Evolutionary conservation across 805 yeast genomes (phyloP), one percentile per base, ranked within the genome.

Genomic region (Huiozyma sinensis): DNA sequence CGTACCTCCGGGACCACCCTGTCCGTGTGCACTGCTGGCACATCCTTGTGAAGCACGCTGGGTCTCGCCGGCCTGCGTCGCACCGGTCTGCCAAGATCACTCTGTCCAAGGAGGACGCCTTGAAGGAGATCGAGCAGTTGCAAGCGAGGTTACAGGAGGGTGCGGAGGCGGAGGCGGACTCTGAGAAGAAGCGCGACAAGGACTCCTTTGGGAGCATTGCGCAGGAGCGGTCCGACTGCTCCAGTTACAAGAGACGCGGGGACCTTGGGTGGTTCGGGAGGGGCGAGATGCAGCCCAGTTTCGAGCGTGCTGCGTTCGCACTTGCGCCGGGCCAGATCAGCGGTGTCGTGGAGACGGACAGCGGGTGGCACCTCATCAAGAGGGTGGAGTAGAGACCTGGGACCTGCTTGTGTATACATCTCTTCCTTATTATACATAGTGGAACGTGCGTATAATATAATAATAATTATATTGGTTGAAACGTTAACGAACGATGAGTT

Each of bases 221-320:
- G 0, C 60, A 69, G 33, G 78, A 87, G 2, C 92, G 86, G 60
- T 81, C 94, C 49, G 98, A 90, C 60, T 88, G 97, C 63, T 76
- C 84, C 12, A 82, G 94, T 8, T 94, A 83, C 55, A 69, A 82
- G 39, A 79, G 84, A 56, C 87, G 88, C 17, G 98, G 98, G 39
- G 98, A 92, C 61, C 70, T 92, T 54, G 97, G 98, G 0, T 78
- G 67, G 57, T 92, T 92, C 58, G 86, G 83, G 27, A 78, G 73
- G 48, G 96, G 96, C 35, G 88, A 82, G 54, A 92, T 92, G 98
- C 97, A 92, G 64, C 95, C 95, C 33, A 67, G 82, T 46, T 92
- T 92, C 58, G 98, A 92, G 64, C 79, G 79, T 47, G 95, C 92
- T 2, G 81, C 95, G 1, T 90, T 83, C 61, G 79, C 66, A 5